Evolutionary conservation across 2,329 filamentous ascomycete species (phyloP).

Genomic region (Orbilia quercus): DNA sequence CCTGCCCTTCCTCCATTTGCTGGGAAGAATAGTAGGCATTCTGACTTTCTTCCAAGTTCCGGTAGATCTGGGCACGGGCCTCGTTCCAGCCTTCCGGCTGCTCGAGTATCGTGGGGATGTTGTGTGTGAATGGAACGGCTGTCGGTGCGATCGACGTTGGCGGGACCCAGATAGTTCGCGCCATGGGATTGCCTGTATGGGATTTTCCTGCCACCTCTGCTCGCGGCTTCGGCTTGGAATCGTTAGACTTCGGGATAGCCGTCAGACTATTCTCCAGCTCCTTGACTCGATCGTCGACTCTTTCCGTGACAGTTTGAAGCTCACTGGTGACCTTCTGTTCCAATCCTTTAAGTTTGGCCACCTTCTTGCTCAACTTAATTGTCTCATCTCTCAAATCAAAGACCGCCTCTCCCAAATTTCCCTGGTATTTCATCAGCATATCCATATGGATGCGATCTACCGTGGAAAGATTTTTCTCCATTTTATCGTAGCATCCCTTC

Average conservation of each 20-base stretch:
- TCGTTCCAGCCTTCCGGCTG: conserved; percentile 46
- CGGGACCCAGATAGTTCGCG: conserved; percentile 31
- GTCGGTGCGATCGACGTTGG: conserved; percentile 18
- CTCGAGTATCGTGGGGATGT: conserved; percentile 30
- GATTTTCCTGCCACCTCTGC: neutral
- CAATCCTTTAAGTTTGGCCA: conserved; percentile 15
- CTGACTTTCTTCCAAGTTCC: conserved; percentile 40
- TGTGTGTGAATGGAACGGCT: conserved; percentile 18
- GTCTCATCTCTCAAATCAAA: conserved; percentile 10
- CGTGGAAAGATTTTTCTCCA: conserved; percentile 12
- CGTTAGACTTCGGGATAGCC: neutral
- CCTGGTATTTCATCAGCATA: conserved; percentile 25
- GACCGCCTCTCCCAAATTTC: conserved; percentile 23
- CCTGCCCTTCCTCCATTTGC: neutral
- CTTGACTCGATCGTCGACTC: neutral
- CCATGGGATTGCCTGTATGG: neutral
- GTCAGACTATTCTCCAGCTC: neutral
- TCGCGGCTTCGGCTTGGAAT: no score
- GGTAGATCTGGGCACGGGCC: conserved; percentile 17
- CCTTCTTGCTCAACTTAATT: conserved; percentile 1
- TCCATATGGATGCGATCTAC: conserved; percentile 4
- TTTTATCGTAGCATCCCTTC: conserved; percentile 25
- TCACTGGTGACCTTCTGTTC: neutral
- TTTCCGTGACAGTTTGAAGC: conserved; percentile 3
- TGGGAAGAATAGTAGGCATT: conserved; percentile 36